phyloP scores from a whole-genome alignment of 495 filamentous ascomycete genomes.

The Penicillium lividum region DNA sequence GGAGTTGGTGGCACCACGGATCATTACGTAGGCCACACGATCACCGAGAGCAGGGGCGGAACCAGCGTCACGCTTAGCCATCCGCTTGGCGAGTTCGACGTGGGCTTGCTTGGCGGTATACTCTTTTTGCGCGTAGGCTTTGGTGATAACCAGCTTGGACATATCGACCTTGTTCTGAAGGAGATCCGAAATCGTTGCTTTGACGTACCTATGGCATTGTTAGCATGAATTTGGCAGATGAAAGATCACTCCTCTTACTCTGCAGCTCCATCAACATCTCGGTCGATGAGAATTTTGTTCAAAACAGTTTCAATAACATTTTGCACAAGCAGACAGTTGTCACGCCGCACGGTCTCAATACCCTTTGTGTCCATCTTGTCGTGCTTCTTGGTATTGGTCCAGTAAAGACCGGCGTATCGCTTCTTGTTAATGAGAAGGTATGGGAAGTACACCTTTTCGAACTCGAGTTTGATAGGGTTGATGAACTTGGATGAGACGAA shows the following conservation, averaged over 20 bases:
- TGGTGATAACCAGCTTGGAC: conserved; percentile 99
- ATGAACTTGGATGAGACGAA: conserved; percentile 89
- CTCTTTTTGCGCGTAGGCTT: conserved; percentile 81
- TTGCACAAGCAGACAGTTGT: conserved; percentile 94
- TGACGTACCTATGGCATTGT: conserved; percentile 73
- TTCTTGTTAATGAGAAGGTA: conserved; percentile 99
- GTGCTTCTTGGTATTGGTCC: conserved; percentile 90
- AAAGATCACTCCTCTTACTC: conserved; percentile 61
- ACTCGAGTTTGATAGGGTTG: conserved; percentile 97
- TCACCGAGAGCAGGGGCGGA: conserved; percentile 94
- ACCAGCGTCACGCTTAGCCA: conserved; percentile 93
- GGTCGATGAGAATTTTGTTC: conserved; percentile 92
- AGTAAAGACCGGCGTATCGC: conserved; percentile 95
- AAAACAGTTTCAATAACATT: conserved; percentile 97
- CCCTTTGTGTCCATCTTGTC: conserved; percentile 99
- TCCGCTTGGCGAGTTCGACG: conserved; percentile 88
- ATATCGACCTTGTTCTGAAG: conserved; percentile 98
- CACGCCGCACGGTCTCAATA: conserved; percentile 95
- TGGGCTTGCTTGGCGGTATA: conserved; percentile 94
- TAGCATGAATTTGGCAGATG: not conserved
- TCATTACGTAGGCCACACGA: conserved; percentile 97
- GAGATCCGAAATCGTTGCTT: conserved; percentile 91
- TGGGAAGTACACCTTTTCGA: conserved; percentile 99
- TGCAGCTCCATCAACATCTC: conserved; percentile 84
- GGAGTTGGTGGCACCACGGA: conserved; percentile 82